Conservation (phyloP, 2,329 filamentous ascomycete genomes). For the Orbilia brochopaga region DNA sequence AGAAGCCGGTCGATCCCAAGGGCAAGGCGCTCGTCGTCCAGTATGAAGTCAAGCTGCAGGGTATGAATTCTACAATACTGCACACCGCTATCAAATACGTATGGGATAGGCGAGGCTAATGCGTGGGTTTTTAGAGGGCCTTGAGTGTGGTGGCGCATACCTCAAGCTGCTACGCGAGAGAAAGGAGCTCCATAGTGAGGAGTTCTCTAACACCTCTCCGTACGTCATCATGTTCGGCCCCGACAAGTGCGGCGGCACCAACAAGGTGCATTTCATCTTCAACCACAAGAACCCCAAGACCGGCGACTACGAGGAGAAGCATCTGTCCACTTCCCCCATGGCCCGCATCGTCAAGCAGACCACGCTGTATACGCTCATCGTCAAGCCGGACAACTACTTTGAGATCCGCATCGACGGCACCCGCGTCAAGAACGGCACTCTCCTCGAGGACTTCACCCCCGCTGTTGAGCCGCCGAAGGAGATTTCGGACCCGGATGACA, state of each 20-base stretch:
- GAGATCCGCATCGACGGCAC: constrained; percentile 90
- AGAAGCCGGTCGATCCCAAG: constrained; percentile 95
- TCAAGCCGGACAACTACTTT: constrained; percentile 95
- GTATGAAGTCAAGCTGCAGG: constrained; percentile 99
- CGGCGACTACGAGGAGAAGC: constrained; percentile 99
- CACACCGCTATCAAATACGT: constrained; percentile 4
- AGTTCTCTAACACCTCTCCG: constrained; percentile 96
- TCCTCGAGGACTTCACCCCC: constrained; percentile 91
- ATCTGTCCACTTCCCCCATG: constrained; percentile 80
- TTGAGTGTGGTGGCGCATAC: constrained; percentile 98
- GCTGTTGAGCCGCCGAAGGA: constrained; percentile 93
- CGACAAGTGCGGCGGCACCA: constrained; percentile 98
- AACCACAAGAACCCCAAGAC: constrained; percentile 99
- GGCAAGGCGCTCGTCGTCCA: constrained; percentile 95
- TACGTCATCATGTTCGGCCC: constrained; percentile 99
- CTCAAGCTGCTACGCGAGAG: constrained; percentile 98
- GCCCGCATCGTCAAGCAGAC: constrained; percentile 90
- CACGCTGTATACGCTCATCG: constrained; percentile 93
- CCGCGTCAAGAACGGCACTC: constrained; percentile 82
- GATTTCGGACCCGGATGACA: constrained; percentile 92
- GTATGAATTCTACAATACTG: constrained; percentile 64
- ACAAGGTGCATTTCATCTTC: constrained; percentile 99
- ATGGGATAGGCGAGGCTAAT: constrained; percentile 57
- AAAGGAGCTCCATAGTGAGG: constrained; percentile 92
- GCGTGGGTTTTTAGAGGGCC: constrained; percentile 69